Base-by-base conservation (phyloP, 495 filamentous ascomycete species). In the Xylaria castorea region DNA sequence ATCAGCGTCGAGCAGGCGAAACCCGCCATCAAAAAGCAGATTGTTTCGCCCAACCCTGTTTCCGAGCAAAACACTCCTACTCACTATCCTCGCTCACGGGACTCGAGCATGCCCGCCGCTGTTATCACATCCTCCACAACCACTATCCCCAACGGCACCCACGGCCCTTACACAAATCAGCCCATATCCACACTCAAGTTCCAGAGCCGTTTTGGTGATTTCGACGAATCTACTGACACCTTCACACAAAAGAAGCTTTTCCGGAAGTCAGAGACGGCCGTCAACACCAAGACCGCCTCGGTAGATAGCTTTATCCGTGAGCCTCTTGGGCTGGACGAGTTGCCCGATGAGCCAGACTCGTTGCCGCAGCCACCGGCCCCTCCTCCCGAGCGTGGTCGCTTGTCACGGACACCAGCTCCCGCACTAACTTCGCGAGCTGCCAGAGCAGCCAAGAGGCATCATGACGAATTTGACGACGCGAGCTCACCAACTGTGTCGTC, bases 391-490 rank as follows among this genome's bases (percentile, higher is more conserved):
- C 74, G 71, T 70, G 70, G 62, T 69, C 73, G 74, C 72, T 75
- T 71, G 66, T 75, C 73, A 57, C 74, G 76, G 66, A 78, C 78
- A 53, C 78, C 78, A 40, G 76, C 75, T 62, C 78, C 78, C n/a
- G 73, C 71, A 53, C 64, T 76, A 16, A 79, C 70, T 71, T 73
- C 73, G 16, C 74, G 78, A 71, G 78, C 78, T 73, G 73, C 76
- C 53, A 75, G 78, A 42, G 77, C 84, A 58, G 81, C 81, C 55
- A 87, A 86, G 77, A 75, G 83, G 65, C 77, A 83, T 7, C 78
- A 83, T 79, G 84, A 85, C 62, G 84, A 85, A 8, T 61, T 83
- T n/a, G 84, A 85, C 42, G 81, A 83, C 38, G 78, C 81, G 74
- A 74, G 80, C 40, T 87, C 85, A 14, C 84, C 85, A 7, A 85